Evolutionary conservation across 768 basidiomycete species (phyloP).

Genomic region (Tulasnella calospora): DNA sequence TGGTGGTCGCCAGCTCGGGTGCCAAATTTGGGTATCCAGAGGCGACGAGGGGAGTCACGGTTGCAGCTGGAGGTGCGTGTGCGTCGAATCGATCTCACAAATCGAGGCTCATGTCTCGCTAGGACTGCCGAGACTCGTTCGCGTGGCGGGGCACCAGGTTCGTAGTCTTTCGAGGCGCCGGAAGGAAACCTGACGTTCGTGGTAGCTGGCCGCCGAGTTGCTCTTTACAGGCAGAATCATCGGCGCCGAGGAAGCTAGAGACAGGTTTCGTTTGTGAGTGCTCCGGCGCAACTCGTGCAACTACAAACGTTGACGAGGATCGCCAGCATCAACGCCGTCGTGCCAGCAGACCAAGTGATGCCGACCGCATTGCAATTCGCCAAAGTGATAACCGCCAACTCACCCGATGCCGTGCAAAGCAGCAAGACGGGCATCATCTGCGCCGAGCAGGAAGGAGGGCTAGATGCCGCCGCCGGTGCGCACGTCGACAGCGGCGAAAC

Average conservation of each 20-base stretch:
- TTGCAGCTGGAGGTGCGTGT: slow-evolving; percentile 60
- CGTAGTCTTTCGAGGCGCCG: slow-evolving; percentile 14
- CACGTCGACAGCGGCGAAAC: slow-evolving; percentile 49
- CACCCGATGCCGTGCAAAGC: slow-evolving; percentile 73
- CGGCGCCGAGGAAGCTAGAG: slow-evolving; percentile 60
- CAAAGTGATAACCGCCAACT: slow-evolving; percentile 54
- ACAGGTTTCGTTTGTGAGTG: slow-evolving; percentile 69
- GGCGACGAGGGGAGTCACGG: slow-evolving; percentile 71
- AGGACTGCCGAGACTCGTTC: slow-evolving; percentile 66
- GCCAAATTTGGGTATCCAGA: slow-evolving; percentile 72
- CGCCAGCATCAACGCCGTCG: slow-evolving; percentile 64
- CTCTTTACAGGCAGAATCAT: slow-evolving; percentile 67
- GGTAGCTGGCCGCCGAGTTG: slow-evolving; percentile 67
- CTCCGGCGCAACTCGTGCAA: neutral
- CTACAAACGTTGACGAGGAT: neutral
- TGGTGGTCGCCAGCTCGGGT: slow-evolving; percentile 62
- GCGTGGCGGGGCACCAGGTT: slow-evolving; percentile 71
- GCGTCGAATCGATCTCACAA: neutral
- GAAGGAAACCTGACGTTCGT: neutral
- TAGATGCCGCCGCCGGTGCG: slow-evolving; percentile 48
- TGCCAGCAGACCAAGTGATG: slow-evolving; percentile 52
- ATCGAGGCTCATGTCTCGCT: slow-evolving; percentile 25
- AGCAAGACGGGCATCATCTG: slow-evolving; percentile 67
- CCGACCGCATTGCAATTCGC: slow-evolving; percentile 60
- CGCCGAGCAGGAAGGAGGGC: slow-evolving; percentile 46